Evolutionary conservation across 495 filamentous ascomycete genomes (phyloP), one percentile per base, ranked within the genome.

Genomic region (Hypoxylon fuscum): DNA sequence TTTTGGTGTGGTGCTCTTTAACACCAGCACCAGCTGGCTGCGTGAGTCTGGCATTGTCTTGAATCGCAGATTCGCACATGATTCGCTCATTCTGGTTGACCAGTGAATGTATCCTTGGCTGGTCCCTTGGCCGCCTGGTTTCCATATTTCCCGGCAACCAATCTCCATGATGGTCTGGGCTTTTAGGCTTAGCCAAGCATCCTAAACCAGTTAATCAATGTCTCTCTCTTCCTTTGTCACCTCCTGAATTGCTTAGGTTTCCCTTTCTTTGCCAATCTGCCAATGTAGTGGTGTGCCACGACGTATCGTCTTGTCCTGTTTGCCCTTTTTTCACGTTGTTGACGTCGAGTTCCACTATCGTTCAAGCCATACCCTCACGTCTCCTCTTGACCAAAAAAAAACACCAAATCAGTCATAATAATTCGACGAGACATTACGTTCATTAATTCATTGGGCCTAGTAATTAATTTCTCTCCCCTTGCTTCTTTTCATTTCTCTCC

Each of bases 331-430:
- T 21, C 49, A 27, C 41, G 14, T 65, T 56, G 63, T 61, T 58
- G 56, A 61, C 63, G 63, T 66, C 52, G 63, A 66, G 63, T 66
- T 40, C 56, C 63, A 66, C 63, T 66, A 51, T 66, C 63, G 2
- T 66, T 66, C 61, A 66, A 57, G 46, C 56, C 63, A 57, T 61
- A 55, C 47, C 40, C 23, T 56, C 51, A 41, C 63, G 56, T 61
- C 56, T 41, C 34, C 41, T 23, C n/a, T n/a, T n/a, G n/a, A n/a
- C n/a, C n/a, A n/a, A n/a, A n/a, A n/a, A n/a, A 44, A 47, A 44
- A 49, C 29, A 4, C n/a, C n/a, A 17, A 37, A 51, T 37, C 40
- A 59, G 34, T 53, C 51, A 42, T 47, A 40, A 43, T 45, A 53
- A 18, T 34, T 43, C 40, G 34, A 37, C n/a, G 35, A 3, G 40